Conservation (phyloP, 805 yeast species). For the Ogataea nonfermentans region DNA sequence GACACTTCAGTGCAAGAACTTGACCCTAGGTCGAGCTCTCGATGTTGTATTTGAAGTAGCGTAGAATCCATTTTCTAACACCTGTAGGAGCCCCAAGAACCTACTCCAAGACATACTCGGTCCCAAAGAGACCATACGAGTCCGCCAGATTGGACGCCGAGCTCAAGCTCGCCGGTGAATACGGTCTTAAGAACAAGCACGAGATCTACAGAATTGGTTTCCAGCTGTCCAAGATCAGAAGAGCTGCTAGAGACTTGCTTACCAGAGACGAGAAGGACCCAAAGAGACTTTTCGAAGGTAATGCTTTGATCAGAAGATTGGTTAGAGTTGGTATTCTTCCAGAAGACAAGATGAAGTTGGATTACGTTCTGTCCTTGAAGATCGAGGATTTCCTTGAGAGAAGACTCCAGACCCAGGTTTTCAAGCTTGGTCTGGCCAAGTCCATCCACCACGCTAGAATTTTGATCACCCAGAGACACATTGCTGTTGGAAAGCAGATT, state of each 20-base stretch:
- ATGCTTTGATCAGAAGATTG: constrained; percentile 99
- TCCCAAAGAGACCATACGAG: constrained; percentile 99
- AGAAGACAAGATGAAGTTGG: constrained; percentile 99
- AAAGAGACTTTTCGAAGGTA: constrained; percentile 99
- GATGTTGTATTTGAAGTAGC: constrained; percentile 14
- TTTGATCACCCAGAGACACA: constrained; percentile 97
- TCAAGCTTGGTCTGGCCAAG: constrained; percentile 99
- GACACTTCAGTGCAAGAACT: constrained; percentile 71
- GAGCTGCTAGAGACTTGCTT: constrained; percentile 99
- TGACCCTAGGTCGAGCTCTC: constrained; percentile 8
- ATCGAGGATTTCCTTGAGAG: constrained; percentile 99
- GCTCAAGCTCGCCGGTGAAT: constrained; percentile 99
- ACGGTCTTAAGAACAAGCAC: constrained; percentile 99
- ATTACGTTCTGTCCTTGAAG: constrained; percentile 98
- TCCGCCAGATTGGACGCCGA: constrained; percentile 99
- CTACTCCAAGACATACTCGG: constrained; percentile 98
- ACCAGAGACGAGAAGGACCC: constrained; percentile 99
- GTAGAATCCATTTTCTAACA: constrained; percentile 21
- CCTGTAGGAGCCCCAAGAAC: constrained; percentile 93
- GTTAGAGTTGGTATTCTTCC: constrained; percentile 98
- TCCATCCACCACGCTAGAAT: constrained; percentile 99
- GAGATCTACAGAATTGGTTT: constrained; percentile 99
- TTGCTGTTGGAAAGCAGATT: constrained; percentile 99
- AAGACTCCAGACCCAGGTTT: constrained; percentile 99
- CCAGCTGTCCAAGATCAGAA: constrained; percentile 99